phyloP scores from a whole-genome alignment of 78 protist genomes.

The Emiliania huxleyi region DNA sequence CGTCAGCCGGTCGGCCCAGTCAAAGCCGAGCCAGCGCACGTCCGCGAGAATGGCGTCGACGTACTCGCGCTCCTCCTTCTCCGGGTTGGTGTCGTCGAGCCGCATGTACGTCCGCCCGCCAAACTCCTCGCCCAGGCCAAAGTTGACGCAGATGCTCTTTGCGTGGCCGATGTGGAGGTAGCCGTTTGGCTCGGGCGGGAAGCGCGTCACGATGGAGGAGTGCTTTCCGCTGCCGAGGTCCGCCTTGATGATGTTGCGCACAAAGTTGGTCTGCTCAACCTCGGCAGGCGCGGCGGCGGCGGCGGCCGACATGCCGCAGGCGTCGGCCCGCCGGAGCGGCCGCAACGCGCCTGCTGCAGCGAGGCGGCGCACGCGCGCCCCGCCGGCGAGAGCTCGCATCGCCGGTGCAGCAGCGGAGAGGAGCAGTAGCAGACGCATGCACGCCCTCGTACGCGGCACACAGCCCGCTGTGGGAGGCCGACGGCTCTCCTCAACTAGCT shows the following conservation, averaged over 20 bases:
- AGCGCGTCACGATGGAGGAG: conserved; percentile 10
- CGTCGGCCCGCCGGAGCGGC: too few species aligned
- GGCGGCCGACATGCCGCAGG: too few species aligned
- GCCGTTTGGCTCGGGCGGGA: conserved; percentile 74
- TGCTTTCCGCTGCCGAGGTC: conserved; percentile 29
- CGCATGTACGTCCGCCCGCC: conserved; percentile 48
- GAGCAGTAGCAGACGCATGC: too few species aligned
- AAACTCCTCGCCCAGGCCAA: conserved; percentile 47
- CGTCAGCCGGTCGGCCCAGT: conserved; percentile 18
- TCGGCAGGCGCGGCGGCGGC: too few species aligned
- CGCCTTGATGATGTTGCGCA: neutral
- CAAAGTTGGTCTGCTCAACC: neutral
- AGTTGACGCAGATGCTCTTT: conserved; percentile 59
- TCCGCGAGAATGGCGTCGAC: conserved; percentile 43
- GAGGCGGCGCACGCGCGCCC: too few species aligned
- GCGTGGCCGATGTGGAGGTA: conserved; percentile 73
- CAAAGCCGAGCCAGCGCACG: conserved; percentile 39
- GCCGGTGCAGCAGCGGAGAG: too few species aligned
- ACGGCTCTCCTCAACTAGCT: too few species aligned
- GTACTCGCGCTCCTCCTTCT: conserved; percentile 52
- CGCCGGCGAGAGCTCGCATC: too few species aligned
- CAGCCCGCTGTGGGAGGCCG: too few species aligned
- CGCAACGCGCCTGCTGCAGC: too few species aligned
- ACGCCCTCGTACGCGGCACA: too few species aligned
- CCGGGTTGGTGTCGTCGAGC: conserved; percentile 77